Percentiles rank a stretch among this genome's conserved stretches.
Evolutionary conservation across 116 monocot species (phyloP).

Genomic region (Trichopus zeylanicus): DNA sequence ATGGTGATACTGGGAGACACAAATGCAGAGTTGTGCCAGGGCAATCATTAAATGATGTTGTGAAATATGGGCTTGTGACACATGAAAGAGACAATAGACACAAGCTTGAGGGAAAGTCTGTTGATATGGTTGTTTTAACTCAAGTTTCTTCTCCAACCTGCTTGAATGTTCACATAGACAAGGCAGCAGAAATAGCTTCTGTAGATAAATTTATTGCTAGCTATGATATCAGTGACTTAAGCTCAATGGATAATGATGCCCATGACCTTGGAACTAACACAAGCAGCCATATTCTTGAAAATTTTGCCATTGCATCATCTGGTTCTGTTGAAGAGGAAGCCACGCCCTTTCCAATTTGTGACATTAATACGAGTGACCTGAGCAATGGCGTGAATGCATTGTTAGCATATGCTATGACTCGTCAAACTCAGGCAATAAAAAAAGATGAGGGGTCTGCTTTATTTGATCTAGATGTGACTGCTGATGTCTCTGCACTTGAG

Average conservation of each 20-base stretch:
- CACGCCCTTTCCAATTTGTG: background rate
- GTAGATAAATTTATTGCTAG: no score
- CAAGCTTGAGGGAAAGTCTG: background rate
- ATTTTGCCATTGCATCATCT: background rate
- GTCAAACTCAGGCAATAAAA: no score
- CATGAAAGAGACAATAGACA: background rate
- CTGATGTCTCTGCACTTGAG: background rate
- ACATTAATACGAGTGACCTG: background rate
- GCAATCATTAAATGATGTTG: background rate
- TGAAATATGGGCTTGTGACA: background rate
- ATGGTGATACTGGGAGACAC: background rate
- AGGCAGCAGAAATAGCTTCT: background rate
- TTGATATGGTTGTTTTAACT: conserved; percentile 1
- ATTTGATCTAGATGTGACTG: background rate
- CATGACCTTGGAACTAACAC: background rate
- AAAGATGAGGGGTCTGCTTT: background rate
- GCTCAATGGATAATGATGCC: no score
- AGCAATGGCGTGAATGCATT: background rate
- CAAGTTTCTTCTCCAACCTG: background rate
- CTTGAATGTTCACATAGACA: background rate
- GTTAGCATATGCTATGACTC: no score
- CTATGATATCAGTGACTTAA: no score
- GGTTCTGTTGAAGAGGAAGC: background rate
- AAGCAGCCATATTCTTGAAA: background rate
- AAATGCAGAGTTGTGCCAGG: background rate